These are phyloP conservation scores for Acarospora socialis DNA, from an alignment of 2,329 filamentous ascomycete genomes.

Conservation along the genomic window DNA sequence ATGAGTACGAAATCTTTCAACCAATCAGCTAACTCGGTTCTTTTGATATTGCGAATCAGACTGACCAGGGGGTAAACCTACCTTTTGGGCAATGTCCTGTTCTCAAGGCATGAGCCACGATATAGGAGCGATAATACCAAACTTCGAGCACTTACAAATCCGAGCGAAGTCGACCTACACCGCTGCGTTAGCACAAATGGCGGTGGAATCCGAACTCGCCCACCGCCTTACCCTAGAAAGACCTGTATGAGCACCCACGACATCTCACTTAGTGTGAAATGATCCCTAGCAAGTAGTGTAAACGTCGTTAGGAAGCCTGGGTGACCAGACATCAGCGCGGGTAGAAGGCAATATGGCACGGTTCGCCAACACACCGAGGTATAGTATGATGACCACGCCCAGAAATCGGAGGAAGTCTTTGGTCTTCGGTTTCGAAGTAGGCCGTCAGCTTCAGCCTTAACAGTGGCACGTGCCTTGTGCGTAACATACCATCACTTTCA, in stretches of 20 bases:
- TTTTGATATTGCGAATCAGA: no score
- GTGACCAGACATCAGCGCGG: constrained; percentile 4
- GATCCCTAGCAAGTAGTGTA: constrained; percentile 43
- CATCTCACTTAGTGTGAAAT: constrained; percentile 41
- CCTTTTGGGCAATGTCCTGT: constrained; percentile 5
- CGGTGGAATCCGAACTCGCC: constrained; percentile 13
- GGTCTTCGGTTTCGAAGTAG: constrained; percentile 32
- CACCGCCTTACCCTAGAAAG: constrained; percentile 41
- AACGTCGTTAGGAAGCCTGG: constrained; percentile 71
- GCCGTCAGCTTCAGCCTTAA: constrained; percentile 18
- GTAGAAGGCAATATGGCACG: constrained; percentile 1
- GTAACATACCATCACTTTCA: constrained; percentile 69
- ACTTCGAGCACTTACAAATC: constrained; percentile 36
- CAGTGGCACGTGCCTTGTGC: constrained; percentile 2
- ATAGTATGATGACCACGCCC: constrained; percentile 66
- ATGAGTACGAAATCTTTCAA: no score
- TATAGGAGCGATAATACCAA: not conserved
- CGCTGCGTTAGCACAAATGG: constrained; percentile 16
- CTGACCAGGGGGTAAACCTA: no score
- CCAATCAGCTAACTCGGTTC: no score
- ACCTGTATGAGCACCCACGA: constrained; percentile 47
- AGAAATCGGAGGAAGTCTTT: constrained; percentile 80
- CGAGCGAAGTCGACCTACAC: constrained; percentile 37
- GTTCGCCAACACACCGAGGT: constrained; percentile 42
- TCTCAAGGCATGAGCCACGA: constrained; percentile 1